Evolutionary conservation across 169 alveolate species (phyloP), one percentile per base, ranked within the genome.

Genomic region (Cardiosporidium cionae): DNA sequence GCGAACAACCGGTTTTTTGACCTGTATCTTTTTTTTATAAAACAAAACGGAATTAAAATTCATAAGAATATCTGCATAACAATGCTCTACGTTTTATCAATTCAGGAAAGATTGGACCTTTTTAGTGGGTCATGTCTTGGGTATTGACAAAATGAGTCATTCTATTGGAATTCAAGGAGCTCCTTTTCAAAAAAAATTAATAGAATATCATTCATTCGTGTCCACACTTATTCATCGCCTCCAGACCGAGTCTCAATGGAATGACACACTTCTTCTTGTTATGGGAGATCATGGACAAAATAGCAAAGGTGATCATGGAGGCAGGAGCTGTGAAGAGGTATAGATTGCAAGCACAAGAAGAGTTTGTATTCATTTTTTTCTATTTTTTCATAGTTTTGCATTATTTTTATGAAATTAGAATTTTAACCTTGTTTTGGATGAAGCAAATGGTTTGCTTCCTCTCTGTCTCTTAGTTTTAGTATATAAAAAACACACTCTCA

Each of bases 241-340:
- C 58, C 58, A 44, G n/a, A 44, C 16, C n/a, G 58, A 44, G 16
- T 16, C 16, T 16, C 16, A 44, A 44, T 44, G 58, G 58, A n/a
- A 44, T 37, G 70, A 79, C 16, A 80, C 91, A 0, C 31, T 84
- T 0, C 53, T 87, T 3, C 6, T 89, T 2, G 68, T 89, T 0
- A 52, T 84, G 31, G 87, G 92, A 0, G 94, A 89, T 75, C 94
- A 87, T 76, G 92, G 94, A 1, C 81, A 83, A 90, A 81, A 92
- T 16, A 85, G 75, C 9, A 77, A 65, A 9, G 94, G 94, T 1
- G 81, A 80, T 63, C 92, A 89, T 69, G 92, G 92, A 31, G 92
- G 91, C n/a, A 77, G 72, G 9, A 32, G 83, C 27, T n/a, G 16
- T 16, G 36, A 76, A 75, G 92, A 89, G 81, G 76, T 69, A 44